These are phyloP conservation scores for Aspergillus texensis DNA, from an alignment of 2,329 filamentous ascomycete genomes.

Conservation along the genomic window DNA sequence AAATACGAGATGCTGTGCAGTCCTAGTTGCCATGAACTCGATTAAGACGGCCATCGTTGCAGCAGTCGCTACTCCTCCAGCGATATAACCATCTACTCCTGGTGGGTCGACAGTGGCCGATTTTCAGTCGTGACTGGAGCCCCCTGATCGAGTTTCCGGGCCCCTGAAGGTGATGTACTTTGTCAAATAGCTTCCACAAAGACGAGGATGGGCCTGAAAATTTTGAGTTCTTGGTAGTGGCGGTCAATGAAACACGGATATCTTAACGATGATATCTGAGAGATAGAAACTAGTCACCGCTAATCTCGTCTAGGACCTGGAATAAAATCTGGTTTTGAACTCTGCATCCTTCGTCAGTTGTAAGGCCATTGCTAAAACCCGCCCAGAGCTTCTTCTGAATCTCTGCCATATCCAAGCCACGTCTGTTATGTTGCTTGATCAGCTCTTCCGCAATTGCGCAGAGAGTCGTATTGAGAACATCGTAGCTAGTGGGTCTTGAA, in stretches of 20 bases:
- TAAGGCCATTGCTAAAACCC: conserved; percentile 34
- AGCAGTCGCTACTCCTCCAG: conserved; percentile 72
- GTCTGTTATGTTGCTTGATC: conserved; percentile 41
- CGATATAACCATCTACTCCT: conserved; percentile 69
- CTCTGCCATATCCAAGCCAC: conserved; percentile 37
- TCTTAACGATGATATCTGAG: background rate
- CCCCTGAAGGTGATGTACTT: conserved; percentile 76
- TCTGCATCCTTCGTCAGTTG: conserved; percentile 36
- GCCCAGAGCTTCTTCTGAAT: conserved; percentile 38
- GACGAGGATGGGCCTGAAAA: conserved; percentile 26
- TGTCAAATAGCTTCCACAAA: conserved; percentile 48
- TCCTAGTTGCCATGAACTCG: conserved; percentile 75
- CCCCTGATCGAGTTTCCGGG: conserved; percentile 87
- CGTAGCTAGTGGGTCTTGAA: conserved; percentile 26
- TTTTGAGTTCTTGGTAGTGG: too few relatives aligned
- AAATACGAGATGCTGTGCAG: conserved; percentile 79
- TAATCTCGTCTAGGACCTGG: conserved; percentile 43
- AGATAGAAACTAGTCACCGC: conserved; percentile 24
- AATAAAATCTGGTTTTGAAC: conserved; percentile 48
- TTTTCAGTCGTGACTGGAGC: conserved; percentile 82
- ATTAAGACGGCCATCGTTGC: conserved; percentile 78
- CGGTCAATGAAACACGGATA: background rate
- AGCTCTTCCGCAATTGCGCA: conserved; percentile 44
- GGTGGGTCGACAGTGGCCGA: conserved; percentile 73
- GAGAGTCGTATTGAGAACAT: conserved; percentile 38